A percentile compares a stretch with the other conserved stretches of the same genome.
These are phyloP conservation scores for Selenicereus undatus DNA, from an alignment of 148 eudicot genomes.

Conservation along the genomic window DNA sequence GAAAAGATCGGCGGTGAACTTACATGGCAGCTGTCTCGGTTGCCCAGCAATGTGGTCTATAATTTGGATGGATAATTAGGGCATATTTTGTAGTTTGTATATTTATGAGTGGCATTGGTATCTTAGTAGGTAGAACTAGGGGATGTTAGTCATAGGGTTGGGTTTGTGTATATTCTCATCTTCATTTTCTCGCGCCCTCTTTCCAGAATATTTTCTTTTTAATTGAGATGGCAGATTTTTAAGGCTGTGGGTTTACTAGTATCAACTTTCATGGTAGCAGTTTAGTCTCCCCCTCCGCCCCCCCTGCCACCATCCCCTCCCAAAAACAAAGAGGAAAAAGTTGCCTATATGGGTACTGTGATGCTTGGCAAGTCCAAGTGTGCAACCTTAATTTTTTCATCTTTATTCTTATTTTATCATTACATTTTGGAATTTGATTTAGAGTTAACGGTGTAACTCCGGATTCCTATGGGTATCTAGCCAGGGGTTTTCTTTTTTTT, in stretches of 20 bases:
- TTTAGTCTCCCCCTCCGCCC: not conserved
- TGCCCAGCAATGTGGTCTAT: not conserved
- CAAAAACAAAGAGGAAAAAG: not conserved
- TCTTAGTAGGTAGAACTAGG: conserved; percentile 19
- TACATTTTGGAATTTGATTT: too few species aligned
- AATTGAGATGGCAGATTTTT: conserved; percentile 5
- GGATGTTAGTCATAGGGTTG: conserved; percentile 21
- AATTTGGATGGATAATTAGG: conserved; percentile 22
- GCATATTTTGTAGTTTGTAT: conserved; percentile 26
- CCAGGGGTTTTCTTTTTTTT: too few species aligned
- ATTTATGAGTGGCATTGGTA: conserved; percentile 17
- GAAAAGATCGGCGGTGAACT: conserved; percentile 11
- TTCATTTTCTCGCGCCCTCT: conserved; percentile 2
- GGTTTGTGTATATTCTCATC: conserved; percentile 24
- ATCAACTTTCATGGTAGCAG: not conserved
- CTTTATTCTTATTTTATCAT: too few species aligned
- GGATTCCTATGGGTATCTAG: too few species aligned
- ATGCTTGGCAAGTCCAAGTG: too few species aligned
- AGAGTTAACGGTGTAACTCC: too few species aligned
- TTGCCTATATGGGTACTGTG: too few species aligned
- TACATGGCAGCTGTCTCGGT: not conserved
- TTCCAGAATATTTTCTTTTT: not conserved
- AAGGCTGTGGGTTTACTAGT: not conserved
- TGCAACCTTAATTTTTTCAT: too few species aligned
- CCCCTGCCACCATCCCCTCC: too few species aligned